Base-by-base conservation (phyloP, 768 basidiomycete species). In the Filobasidium wieringae region DNA sequence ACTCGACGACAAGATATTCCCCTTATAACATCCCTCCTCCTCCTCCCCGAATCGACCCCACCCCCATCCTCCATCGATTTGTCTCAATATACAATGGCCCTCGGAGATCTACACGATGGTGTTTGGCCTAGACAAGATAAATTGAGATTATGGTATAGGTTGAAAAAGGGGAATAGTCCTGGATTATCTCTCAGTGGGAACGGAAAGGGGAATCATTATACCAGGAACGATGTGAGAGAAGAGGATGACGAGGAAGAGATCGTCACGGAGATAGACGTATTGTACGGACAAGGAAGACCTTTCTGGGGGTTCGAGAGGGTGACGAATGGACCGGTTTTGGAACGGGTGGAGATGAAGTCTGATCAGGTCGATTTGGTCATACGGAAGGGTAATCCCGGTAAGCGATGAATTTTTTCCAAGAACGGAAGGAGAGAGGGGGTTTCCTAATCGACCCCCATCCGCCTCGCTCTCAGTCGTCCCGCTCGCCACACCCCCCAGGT, bases 201-300 rank as follows among this genome's bases (percentile, higher is more conserved):
- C 11, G 5, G 26, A 12, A 36, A 40, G 8, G 47, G 29, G 15
- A 43, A 24, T 51, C 57, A 17, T 64, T 62, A 49, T 39, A 51
- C 12, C 31, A 51, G 27, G 33, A 49, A 22, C 1, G 30, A 30
- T 7, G 37, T 8, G 11, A 22, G 26, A 29, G 19, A 40, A 31
- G 59, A 43, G 26, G 61, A 61, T 4, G 68, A 68, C 1, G 61
- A 67, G 4, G 76, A 72, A 51, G 72, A 84, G 40, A 75, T 90
- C 26, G 81, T 97, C 66, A 96, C 91, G 0, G 91, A 97, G 72
- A 61, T 97, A n/a, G 92, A 97, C 68, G 79, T 96, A 2, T 73
- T 88, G 0, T 95, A 82, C 67, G 93, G 93, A 4, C 84, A 89
- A 56, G 85, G 84, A 53, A 77, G 79, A 7, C 82, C 88, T 0